Evolutionary conservation across 179 eudicot genomes (phyloP), one percentile per base, ranked within the genome.

Genomic region (Spinacia oleracea): DNA sequence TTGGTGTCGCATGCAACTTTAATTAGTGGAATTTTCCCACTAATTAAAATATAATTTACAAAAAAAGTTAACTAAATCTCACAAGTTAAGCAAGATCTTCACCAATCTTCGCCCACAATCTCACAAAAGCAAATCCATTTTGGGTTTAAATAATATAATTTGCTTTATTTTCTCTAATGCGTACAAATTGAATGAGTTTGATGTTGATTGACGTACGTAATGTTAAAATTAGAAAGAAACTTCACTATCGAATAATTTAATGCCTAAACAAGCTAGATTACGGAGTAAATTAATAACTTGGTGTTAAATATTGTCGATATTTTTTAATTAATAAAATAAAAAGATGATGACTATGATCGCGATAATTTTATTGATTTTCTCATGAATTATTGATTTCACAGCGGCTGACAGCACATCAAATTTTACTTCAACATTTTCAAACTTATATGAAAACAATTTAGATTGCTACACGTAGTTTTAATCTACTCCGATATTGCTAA

Each of bases 1-100:
- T n/a, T n/a, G n/a, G 60, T 72, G 75, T 29, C 21, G 29, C 9
- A 72, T 72, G 29, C 75, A 72, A 72, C 75, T 72, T 72, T 72
- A 51, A 51, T 72, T 8, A 72, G 75, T 72, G 75, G 62, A 51
- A 2, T 20, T 72, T 29, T 46, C 12, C 1, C 12, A 38, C 7
- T 7, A n/a, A 1, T 9, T n/a, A 71, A 71, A 70, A 15, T 45
- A 45, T 46, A 9, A 71, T 71, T 5, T 71, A 27, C 40, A 71
- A 59, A 48, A 71, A 71, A 71, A 31, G 35, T 50, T 48, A 15
- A 69, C 9, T 20, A 69, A 21, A 51, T 31, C 31, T 51, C 75
- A 32, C 62, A 72, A 72, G 63, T 48, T 53, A 31, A 72, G 63
- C 75, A 32, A 50, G 45, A 50, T 50, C 27, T 70, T 25, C 56